Evolutionary conservation across 2,329 filamentous ascomycete genomes (phyloP), one percentile per base, ranked within the genome.

Genomic region (Thielaviopsis populi): DNA sequence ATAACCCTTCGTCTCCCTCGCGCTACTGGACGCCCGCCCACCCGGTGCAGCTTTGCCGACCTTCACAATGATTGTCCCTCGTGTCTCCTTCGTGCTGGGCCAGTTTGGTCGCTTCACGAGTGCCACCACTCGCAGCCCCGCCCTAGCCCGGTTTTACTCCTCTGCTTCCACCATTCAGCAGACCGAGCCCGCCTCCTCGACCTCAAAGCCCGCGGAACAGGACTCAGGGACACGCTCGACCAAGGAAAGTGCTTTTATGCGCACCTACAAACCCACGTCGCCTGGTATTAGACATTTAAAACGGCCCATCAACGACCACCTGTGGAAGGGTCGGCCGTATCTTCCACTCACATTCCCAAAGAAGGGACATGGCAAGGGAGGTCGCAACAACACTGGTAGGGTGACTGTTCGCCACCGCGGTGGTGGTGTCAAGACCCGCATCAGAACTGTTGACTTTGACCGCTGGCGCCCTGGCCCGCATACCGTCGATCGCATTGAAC

Each of bases 221-320:
- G 17, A 7, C 40, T 48, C 59, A 27, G 46, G 22, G 46, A 19
- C 27, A 27, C 19, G 19, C 10, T n/a, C 17, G 22, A 59, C 42
- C 50, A 63, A 54, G 30, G 62, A 62, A n/a, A 59, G 65, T 24
- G 50, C 59, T n/a, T 66, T 80, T 54, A 73, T 97, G 74, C 85
- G 89, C 70, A 94, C 88, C 63, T 99, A 96, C 75, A 97, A 89
- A 74, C 94, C 94, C 42, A 85, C 90, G 70, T 96, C 94, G 0
- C 92, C 92, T 13, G 94, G 94, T 81, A 75, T 95, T 66, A 86
- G 94, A 71, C 94, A 99, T 82, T 79, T 99, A 68, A 88, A 87
- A 74, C 84, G 94, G 53, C 91, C 94, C 15, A 86, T 96, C 75
- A 97, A 97, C 75, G 91, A 96, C 71, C 94, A 99, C 74, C 78